These are phyloP conservation scores for Colletotrichum lini DNA, from an alignment of 2,329 filamentous ascomycete species.

Conservation along the genomic window DNA sequence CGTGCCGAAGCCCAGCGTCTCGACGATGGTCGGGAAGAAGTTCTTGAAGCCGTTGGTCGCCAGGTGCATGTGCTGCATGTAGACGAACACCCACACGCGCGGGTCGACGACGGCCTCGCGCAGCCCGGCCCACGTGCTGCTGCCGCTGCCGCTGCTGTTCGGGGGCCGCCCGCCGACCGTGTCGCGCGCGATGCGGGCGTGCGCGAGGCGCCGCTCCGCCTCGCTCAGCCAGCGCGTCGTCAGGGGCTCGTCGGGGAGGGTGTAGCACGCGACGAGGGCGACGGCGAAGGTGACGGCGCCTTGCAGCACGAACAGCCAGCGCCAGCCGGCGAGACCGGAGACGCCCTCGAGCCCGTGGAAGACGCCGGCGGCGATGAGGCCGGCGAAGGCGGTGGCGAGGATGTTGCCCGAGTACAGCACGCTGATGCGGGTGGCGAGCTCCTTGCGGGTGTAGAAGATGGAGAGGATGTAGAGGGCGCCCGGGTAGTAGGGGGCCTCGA, in stretches of 20 bases:
- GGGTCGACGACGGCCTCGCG: constrained; percentile 58
- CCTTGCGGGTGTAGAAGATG: constrained; percentile 69
- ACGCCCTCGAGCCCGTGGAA: constrained; percentile 52
- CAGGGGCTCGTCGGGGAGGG: constrained; percentile 55
- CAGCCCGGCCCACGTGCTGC: constrained; percentile 57
- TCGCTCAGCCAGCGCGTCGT: constrained; percentile 54
- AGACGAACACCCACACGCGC: constrained; percentile 60
- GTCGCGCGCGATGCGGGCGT: constrained; percentile 54
- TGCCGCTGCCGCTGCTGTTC: constrained; percentile 39
- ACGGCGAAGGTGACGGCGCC: constrained; percentile 48
- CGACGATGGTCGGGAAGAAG: constrained; percentile 55
- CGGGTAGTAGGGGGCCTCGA: constrained; percentile 57
- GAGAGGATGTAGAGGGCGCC: constrained; percentile 59
- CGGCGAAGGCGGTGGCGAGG: constrained; percentile 56
- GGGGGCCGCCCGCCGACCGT: constrained; percentile 45
- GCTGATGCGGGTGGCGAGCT: constrained; percentile 58
- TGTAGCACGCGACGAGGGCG: constrained; percentile 50
- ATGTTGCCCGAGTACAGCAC: constrained; percentile 60
- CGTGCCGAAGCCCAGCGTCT: constrained; percentile 56
- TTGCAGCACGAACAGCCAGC: constrained; percentile 53
- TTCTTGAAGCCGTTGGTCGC: constrained; percentile 61
- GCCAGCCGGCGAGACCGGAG: constrained; percentile 48
- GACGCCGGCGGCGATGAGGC: constrained; percentile 60
- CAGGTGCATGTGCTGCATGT: constrained; percentile 65
- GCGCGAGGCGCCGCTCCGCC: constrained; percentile 58